Base-by-base conservation (phyloP, 441 rosid species). In the Mallotus repandus region DNA sequence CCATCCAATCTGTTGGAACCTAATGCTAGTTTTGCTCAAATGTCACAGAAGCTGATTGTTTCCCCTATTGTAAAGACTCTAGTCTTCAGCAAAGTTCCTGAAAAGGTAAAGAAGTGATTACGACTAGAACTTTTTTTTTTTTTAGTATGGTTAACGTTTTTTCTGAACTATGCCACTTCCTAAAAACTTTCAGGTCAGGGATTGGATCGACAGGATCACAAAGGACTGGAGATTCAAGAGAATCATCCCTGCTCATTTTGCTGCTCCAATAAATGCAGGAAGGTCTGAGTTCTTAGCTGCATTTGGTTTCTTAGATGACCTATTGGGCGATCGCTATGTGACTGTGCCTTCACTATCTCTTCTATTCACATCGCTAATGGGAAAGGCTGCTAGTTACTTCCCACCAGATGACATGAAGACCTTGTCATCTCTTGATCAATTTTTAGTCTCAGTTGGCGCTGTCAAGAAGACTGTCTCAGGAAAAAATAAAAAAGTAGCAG, bases 321-420 rank as follows among this genome's bases (percentile, higher is more conserved):
- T 89, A 55, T 77, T 92, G 72, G 93, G 91, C 0, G 97, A 95
- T 52, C 86, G 84, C 25, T 89, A 92, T 7, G 79, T 83, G 48
- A 87, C 86, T 45, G 85, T 88, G 50, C 92, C 97, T 72, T 89
- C 97, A 0, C 80, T 92, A 7, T 85, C 93, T 61, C 85, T 88
- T 62, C 81, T 92, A 68, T 88, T 95, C 68, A 56, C 97, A 54
- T 86, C 86, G 16, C 79, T 95, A 9, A 85, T 92, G 91, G 97
- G 99, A 46, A 92, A 91, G 84, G 97, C 99, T 13, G 99, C 97
- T 13, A 89, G 91, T 72, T 92, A 94, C 87, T 94, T 94, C 81
- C 97, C 99, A 52, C 97, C 97, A 0, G 99, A 94, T 68, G 98
- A 94, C 85, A 92, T 94, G 98, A 92, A 86, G 83, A 91, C 96